Base-by-base conservation (phyloP, 257 asterid species). In the Paraleonurus japonicus region DNA sequence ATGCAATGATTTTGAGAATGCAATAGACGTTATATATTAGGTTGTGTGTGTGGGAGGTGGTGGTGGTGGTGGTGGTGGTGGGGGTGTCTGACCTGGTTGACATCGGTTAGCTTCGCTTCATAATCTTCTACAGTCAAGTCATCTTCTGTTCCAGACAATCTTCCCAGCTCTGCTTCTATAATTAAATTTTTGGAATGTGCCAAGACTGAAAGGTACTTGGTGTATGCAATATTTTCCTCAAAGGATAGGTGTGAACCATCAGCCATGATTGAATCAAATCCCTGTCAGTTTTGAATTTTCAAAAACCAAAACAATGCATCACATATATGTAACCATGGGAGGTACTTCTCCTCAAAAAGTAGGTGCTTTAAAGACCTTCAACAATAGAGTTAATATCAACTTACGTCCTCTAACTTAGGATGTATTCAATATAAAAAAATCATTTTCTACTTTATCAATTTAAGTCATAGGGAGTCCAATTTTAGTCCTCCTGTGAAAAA, bases 131-230 rank as follows among this genome's bases (percentile, higher is more conserved):
- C 92, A 0, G 96, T 91, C 81, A 89, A 81, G 78, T 82, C 99
- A 72, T 94, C 99, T 82, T 94, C 99, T 43, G 96, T 91, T 71
- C 99, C 99, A 4, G 99, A 91, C 74, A 94, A 82, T 82, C 99
- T 91, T 83, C 99, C 99, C 81, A 94, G 72, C 86, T 94, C 99
- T 83, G 97, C 97, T 85, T 94, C 99, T 43, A 94, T 95, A 85
- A 84, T 63, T 76, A 94, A 48, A 60, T 81, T 75, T 65, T 86
- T 86, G 10, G 86, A 53, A 81, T 80, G 96, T 28, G 96, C 99
- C 30, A 86, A 73, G 7, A 45, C 73, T 7, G 89, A 72, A 67
- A 94, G 86, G 84, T 67, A 84, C 81, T 91, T 88, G 61, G 99
- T 89, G 82, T 83, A 89, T 4, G 88, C 82, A 71, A 88, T 76